Conservation (phyloP, 176 grass and related monocot genomes). For the Aegilops tauschii region DNA sequence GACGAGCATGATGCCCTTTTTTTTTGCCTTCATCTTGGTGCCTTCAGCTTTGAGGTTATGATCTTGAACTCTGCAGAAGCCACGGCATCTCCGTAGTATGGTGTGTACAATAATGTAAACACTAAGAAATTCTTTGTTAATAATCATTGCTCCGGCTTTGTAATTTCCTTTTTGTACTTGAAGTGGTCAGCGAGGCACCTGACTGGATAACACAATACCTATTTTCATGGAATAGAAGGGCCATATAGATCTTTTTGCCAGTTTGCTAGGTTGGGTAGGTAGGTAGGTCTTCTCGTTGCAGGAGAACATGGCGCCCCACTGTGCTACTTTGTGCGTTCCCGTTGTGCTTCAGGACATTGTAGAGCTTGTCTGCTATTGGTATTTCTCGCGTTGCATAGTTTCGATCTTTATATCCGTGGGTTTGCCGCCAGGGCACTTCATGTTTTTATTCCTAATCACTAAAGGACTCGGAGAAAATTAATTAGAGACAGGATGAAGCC, state of each 20-base stretch:
- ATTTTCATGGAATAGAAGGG: constrained; percentile 20
- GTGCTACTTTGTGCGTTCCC: not conserved
- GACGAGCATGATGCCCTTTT: not conserved
- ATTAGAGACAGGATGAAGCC: no score
- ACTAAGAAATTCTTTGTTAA: constrained; percentile 36
- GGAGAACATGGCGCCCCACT: not conserved
- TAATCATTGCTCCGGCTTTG: constrained; percentile 50
- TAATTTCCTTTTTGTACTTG: constrained; percentile 29
- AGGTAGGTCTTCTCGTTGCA: not conserved
- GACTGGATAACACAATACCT: not conserved
- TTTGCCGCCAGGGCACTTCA: no score
- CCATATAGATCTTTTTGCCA: not conserved
- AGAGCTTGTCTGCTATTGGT: no score
- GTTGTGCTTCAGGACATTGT: no score
- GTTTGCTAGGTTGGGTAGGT: not conserved
- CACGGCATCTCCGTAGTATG: constrained; percentile 9
- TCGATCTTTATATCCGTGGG: no score
- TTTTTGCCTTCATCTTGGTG: constrained; percentile 4
- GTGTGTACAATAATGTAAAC: constrained; percentile 35
- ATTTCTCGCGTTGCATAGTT: no score
- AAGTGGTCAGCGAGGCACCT: not conserved
- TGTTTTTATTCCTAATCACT: no score
- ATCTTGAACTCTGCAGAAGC: constrained; percentile 21
- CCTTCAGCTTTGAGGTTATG: constrained; percentile 26
- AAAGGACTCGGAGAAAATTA: no score